A percentile compares a stretch with the other conserved stretches of the same genome.
Conservation (phyloP, 768 basidiomycete species). For the Trametes elegans region DNA sequence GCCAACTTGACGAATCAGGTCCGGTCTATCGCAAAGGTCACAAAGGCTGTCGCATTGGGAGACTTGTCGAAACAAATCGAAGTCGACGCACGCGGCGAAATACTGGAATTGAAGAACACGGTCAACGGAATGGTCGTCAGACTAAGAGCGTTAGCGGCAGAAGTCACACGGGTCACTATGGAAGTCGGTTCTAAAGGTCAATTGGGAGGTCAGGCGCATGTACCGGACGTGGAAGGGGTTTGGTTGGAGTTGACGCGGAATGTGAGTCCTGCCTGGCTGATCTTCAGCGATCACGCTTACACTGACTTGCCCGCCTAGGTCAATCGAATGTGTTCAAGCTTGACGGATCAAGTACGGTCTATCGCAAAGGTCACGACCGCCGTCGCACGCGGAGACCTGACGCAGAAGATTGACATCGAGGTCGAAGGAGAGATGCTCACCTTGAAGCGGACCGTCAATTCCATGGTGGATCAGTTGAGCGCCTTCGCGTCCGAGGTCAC, state of each 20-base stretch:
- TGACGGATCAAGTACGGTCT: conserved; percentile 79
- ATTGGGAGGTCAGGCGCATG: conserved; percentile 83
- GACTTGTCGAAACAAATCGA: conserved; percentile 90
- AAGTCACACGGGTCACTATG: conserved; percentile 80
- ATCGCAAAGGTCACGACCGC: conserved; percentile 87
- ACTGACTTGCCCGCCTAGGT: conserved; percentile 41
- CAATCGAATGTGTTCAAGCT: conserved; percentile 77
- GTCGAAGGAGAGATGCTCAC: conserved; percentile 87
- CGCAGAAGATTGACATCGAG: conserved; percentile 89
- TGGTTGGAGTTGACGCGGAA: conserved; percentile 81
- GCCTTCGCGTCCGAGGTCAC: conserved; percentile 84
- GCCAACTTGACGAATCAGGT: conserved; percentile 69
- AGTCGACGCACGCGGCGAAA: conserved; percentile 89
- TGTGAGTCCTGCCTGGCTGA: conserved; percentile 37
- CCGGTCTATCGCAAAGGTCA: conserved; percentile 58
- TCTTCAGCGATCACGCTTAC: not conserved
- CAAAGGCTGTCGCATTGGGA: conserved; percentile 79
- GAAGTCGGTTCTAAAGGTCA: conserved; percentile 90
- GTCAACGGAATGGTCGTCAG: conserved; percentile 52
- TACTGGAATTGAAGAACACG: conserved; percentile 72
- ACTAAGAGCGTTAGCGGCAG: conserved; percentile 67
- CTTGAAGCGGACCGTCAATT: conserved; percentile 81
- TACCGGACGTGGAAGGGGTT: conserved; percentile 90
- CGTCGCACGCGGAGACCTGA: conserved; percentile 88
- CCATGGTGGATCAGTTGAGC: conserved; percentile 91